These are phyloP conservation scores for Lactifluus volemus DNA, from an alignment of 768 basidiomycete genomes.

Conservation along the genomic window DNA sequence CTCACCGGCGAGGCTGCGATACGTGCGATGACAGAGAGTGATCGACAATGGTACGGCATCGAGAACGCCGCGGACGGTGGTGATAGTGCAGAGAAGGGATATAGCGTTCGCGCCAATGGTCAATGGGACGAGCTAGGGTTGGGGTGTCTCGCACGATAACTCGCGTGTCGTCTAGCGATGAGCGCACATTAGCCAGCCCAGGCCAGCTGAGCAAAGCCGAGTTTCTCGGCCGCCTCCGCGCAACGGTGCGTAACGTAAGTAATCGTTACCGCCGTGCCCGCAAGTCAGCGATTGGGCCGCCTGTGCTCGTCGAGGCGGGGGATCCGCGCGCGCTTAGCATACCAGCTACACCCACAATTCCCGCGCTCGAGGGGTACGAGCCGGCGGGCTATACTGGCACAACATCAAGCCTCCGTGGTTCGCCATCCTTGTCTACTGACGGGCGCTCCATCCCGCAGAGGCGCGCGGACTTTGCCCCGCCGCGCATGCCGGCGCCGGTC, in stretches of 20 bases:
- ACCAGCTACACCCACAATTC: conserved; percentile 3
- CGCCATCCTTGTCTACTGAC: conserved; percentile 58
- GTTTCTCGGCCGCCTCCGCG: conserved; percentile 53
- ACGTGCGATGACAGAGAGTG: conserved; percentile 51
- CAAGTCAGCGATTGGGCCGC: conserved; percentile 49
- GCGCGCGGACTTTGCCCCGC: conserved; percentile 61
- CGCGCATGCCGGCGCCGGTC: conserved; percentile 29
- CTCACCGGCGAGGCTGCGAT: conserved; percentile 50
- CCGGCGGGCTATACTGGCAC: conserved; percentile 33
- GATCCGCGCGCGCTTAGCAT: conserved; percentile 12
- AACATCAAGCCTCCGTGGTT: conserved; percentile 39
- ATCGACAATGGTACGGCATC: conserved; percentile 63
- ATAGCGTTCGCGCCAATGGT: conserved; percentile 26
- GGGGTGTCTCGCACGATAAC: conserved; percentile 39
- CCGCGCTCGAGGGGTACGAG: conserved; percentile 17
- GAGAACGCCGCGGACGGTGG: conserved; percentile 23
- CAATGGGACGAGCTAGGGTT: conserved; percentile 33
- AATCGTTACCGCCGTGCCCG: conserved; percentile 35
- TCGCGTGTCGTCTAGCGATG: conserved; percentile 17
- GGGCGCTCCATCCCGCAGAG: conserved; percentile 58
- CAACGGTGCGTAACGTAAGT: conserved; percentile 62
- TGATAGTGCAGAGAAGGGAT: conserved; percentile 24
- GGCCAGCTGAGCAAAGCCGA: conserved; percentile 62
- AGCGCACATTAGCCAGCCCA: conserved; percentile 31
- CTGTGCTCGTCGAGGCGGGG: conserved; percentile 31